Evolutionary conservation across 2,329 filamentous ascomycete genomes (phyloP).

Genomic region (Cytospora piceae): DNA sequence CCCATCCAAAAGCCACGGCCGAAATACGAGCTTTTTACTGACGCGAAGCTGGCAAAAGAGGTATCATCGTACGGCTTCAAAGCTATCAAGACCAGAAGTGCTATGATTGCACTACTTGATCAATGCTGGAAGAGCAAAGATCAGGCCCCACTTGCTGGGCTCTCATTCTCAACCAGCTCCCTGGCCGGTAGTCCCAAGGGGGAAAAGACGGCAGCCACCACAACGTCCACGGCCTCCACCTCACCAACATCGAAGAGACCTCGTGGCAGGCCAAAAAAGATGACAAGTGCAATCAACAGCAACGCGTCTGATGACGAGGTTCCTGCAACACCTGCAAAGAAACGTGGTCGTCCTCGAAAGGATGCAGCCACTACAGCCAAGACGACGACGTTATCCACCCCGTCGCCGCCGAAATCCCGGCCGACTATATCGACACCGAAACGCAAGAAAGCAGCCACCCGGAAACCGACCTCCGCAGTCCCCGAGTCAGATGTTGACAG

Average conservation of each 20-base stretch:
- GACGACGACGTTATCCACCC: slow-evolving; percentile 1
- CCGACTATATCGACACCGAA: slow-evolving; percentile 37
- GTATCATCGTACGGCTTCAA: slow-evolving; percentile 73
- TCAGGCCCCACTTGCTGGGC: slow-evolving; percentile 27
- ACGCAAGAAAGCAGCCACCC: slow-evolving; percentile 33
- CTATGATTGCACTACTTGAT: slow-evolving; percentile 71
- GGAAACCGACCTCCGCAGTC: slow-evolving; percentile 48
- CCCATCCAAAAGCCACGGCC: slow-evolving; percentile 44
- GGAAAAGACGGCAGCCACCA: slow-evolving; percentile 28
- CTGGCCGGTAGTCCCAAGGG: slow-evolving; percentile 22
- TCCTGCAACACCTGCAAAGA: slow-evolving; percentile 39
- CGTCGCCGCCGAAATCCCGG: slow-evolving; percentile 32
- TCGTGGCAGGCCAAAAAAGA: slow-evolving; percentile 43
- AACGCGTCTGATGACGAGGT: slow-evolving; percentile 38
- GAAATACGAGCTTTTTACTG: slow-evolving; percentile 64
- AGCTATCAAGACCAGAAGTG: slow-evolving; percentile 65
- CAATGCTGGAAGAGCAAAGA: slow-evolving; percentile 71
- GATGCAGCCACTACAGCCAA: slow-evolving; percentile 28
- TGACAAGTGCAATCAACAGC: slow-evolving; percentile 33
- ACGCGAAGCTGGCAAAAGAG: slow-evolving; percentile 64
- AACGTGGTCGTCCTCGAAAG: slow-evolving; percentile 50
- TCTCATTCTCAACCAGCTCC: slow-evolving; percentile 32
- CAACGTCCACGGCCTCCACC: background rate
- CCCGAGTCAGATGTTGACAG: slow-evolving; percentile 54
- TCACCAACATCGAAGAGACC: slow-evolving; percentile 30